Evolutionary conservation across 2,329 filamentous ascomycete species (phyloP).

Genomic region (Cladosporium cucumerinum): DNA sequence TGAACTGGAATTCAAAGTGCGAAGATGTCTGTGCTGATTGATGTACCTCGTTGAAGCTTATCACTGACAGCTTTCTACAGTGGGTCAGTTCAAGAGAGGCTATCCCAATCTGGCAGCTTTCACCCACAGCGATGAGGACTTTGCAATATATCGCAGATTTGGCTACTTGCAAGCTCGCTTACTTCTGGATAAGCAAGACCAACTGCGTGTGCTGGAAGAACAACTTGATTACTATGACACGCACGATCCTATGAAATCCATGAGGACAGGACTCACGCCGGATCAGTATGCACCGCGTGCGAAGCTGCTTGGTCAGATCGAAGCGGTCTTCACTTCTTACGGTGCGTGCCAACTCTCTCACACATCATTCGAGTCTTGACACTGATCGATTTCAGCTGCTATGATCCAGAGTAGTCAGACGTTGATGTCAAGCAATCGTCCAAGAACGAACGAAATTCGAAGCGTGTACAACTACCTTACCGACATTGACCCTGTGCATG

Average conservation of each 20-base stretch:
- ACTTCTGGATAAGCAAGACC: slow-evolving; percentile 33
- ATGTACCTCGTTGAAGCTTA: background rate
- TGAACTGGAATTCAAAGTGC: background rate
- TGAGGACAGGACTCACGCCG: background rate
- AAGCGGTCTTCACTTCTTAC: slow-evolving; percentile 17
- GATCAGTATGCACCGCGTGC: background rate
- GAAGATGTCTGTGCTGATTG: background rate
- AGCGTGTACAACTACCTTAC: slow-evolving; percentile 31
- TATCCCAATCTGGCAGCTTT: slow-evolving; percentile 41
- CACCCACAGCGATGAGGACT: slow-evolving; percentile 42
- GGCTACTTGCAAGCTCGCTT: slow-evolving; percentile 41
- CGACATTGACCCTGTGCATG: slow-evolving; percentile 24
- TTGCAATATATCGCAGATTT: slow-evolving; percentile 43
- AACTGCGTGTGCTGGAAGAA: slow-evolving; percentile 30
- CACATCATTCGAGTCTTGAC: background rate
- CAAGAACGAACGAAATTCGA: slow-evolving; percentile 32
- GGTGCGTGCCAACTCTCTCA: background rate
- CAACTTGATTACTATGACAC: slow-evolving; percentile 26
- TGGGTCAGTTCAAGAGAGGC: slow-evolving; percentile 24
- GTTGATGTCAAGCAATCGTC: slow-evolving; percentile 31
- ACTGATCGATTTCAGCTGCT: background rate
- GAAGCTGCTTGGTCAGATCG: slow-evolving; percentile 13
- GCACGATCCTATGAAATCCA: background rate
- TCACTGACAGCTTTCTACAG: background rate
- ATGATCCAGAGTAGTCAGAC: slow-evolving; percentile 22